phyloP scores from a whole-genome alignment of 2,329 filamentous ascomycete genomes.

The Fusarium sp. region DNA sequence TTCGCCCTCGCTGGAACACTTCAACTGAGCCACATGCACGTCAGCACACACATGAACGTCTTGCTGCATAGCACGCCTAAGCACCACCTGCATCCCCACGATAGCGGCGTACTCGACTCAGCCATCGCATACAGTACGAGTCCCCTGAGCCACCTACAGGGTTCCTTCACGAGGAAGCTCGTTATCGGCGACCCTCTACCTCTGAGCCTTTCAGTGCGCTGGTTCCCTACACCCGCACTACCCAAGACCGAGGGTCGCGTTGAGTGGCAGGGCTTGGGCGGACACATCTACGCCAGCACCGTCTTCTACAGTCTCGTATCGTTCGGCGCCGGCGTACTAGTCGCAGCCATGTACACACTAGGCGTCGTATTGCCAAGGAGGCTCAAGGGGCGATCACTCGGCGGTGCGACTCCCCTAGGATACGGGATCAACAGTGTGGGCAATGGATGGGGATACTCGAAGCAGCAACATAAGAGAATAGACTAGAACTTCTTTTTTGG shows the following conservation, averaged over 20 bases:
- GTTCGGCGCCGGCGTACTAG: constrained; percentile 63
- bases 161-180: constrained; percentile 66
- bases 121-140: constrained; percentile 87
- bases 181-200: constrained; percentile 88
- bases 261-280: constrained; percentile 70
- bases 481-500: constrained; percentile 47
- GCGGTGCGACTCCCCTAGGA: constrained; percentile 65
- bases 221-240: constrained; percentile 79
- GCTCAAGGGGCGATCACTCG: constrained; percentile 59
- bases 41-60: constrained; percentile 89
- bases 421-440: constrained; percentile 61
- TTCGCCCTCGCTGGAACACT: constrained; percentile 90
- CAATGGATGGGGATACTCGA: constrained; percentile 64
- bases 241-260: constrained; percentile 71
- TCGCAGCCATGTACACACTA: constrained; percentile 66
- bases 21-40: constrained; percentile 87
- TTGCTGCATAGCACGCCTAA: constrained; percentile 75
- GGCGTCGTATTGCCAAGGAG: constrained; percentile 65
- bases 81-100: constrained; percentile 67
- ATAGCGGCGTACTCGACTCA: constrained; percentile 82
- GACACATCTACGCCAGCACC: constrained; percentile 69
- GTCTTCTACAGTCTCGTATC: constrained; percentile 68
- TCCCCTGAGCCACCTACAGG: constrained; percentile 67
- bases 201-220: constrained; percentile 80
- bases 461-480: constrained; percentile 57